These are phyloP conservation scores for Syzygium jambos DNA, from an alignment of 345 rosid species.

Conservation along the genomic window DNA sequence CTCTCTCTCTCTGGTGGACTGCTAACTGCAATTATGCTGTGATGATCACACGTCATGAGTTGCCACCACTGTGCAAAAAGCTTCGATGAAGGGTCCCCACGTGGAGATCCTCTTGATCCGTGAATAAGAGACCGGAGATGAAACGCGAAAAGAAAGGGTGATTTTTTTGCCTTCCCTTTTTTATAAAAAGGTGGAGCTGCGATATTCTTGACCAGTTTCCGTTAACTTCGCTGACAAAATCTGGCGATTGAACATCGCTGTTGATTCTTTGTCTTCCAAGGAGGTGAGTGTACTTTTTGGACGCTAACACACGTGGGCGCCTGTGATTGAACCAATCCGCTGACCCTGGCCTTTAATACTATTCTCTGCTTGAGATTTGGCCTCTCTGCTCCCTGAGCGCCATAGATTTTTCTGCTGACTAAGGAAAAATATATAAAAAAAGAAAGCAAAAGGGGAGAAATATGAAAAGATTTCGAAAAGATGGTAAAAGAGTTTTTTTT, in stretches of 20 bases:
- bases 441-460: not conserved
- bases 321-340: not conserved
- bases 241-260: not conserved
- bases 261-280: not conserved
- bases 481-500: not conserved
- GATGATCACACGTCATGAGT: not conserved
- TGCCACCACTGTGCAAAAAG: not conserved
- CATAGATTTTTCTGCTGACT: not conserved
- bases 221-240: not conserved
- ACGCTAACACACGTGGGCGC: fast-evolving
- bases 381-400: not conserved
- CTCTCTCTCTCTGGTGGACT: not conserved
- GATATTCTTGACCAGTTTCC: not conserved
- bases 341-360: not conserved
- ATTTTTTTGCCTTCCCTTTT: not conserved
- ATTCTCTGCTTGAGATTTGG: not conserved
- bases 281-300: not conserved
- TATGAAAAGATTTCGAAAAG: not conserved
- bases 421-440: not conserved
- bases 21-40: not conserved
- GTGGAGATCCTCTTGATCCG: constrained; percentile 6
- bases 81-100: constrained; percentile 7
- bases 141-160: not conserved
- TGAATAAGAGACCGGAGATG: not conserved
- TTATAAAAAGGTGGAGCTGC: not conserved